Percentiles rank a stretch among this genome's conserved stretches.
Evolutionary conservation across 23 red algal species (phyloP).

Genomic region (Rhodosorus marinus): DNA sequence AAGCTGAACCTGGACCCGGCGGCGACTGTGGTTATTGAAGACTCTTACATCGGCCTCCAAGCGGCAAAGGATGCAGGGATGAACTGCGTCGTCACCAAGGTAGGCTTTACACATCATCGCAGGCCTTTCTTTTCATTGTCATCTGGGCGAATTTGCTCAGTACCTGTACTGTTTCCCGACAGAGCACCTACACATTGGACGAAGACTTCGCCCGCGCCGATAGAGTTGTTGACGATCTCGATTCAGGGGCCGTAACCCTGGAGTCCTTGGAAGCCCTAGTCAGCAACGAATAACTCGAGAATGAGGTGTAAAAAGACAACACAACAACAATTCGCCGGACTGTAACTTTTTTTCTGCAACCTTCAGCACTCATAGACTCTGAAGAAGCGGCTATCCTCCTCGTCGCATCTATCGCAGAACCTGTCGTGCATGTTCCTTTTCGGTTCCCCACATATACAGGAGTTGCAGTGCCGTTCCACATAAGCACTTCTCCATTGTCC

Average conservation of each 20-base stretch:
- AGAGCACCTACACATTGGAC: conserved; percentile 42
- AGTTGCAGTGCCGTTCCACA: too few relatives aligned
- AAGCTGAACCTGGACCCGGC: conserved; percentile 24
- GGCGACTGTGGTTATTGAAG: conserved; percentile 17
- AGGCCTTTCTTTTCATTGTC: conserved; percentile 22
- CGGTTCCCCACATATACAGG: too few relatives aligned
- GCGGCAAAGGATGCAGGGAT: conserved; percentile 77
- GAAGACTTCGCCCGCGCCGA: conserved; percentile 69
- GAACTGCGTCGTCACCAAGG: conserved; percentile 26
- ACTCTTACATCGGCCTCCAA: conserved; percentile 19
- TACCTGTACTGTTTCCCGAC: conserved; percentile 58
- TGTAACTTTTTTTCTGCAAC: too few relatives aligned
- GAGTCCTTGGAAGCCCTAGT: conserved; percentile 2
- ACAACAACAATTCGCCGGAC: too few relatives aligned
- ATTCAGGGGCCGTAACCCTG: conserved; percentile 12
- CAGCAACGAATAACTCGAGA: too few relatives aligned
- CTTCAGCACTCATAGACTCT: too few relatives aligned
- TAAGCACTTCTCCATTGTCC: too few relatives aligned
- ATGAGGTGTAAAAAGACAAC: too few relatives aligned
- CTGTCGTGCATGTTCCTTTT: too few relatives aligned
- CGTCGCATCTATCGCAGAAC: too few relatives aligned
- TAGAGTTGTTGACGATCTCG: conserved; percentile 39
- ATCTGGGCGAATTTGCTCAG: conserved; percentile 41
- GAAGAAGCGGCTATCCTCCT: too few relatives aligned
- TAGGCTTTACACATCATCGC: not conserved